phyloP scores from a whole-genome alignment of 23 red algal genomes.

The Chondrus crispus region DNA sequence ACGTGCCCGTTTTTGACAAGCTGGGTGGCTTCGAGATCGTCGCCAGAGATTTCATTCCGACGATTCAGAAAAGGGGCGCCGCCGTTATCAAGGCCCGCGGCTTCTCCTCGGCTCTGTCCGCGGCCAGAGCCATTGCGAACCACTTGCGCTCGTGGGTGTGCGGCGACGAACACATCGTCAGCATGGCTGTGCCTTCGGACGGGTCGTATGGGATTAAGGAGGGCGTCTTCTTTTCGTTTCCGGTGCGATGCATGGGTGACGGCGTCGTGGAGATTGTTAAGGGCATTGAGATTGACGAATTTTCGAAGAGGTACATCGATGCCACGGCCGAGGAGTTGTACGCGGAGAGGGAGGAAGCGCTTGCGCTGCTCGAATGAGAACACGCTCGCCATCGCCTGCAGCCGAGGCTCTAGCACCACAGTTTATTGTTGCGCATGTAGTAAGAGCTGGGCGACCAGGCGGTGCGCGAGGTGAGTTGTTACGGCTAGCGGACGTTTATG shows the following conservation, averaged over 20 bases:
- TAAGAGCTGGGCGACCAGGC: too few species aligned
- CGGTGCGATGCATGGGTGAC: constrained; percentile 66
- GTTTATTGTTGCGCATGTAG: too few species aligned
- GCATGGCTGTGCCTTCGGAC: constrained; percentile 77
- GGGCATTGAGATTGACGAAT: constrained; percentile 73
- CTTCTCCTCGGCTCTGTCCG: constrained; percentile 88
- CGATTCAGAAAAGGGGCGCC: constrained; percentile 91
- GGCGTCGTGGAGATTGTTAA: constrained; percentile 83
- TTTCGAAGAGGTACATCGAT: constrained; percentile 84
- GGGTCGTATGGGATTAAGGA: constrained; percentile 81
- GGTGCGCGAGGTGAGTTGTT: too few species aligned
- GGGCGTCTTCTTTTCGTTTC: constrained; percentile 87
- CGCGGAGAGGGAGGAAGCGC: constrained; percentile 74
- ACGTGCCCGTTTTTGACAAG: constrained; percentile 30
- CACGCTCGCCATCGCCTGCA: too few species aligned
- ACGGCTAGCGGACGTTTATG: too few species aligned
- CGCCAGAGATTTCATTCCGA: constrained; percentile 69
- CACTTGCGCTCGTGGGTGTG: constrained; percentile 86
- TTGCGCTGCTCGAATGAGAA: constrained; percentile 9
- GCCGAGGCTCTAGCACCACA: too few species aligned
- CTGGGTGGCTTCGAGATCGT: constrained; percentile 56
- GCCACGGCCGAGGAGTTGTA: constrained; percentile 73
- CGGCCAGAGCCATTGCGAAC: constrained; percentile 83
- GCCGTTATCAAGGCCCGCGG: constrained; percentile 82
- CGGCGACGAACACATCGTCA: constrained; percentile 66